Evolutionary conservation across 495 filamentous ascomycete species (phyloP).

Genomic region (Apiosordaria backusii): DNA sequence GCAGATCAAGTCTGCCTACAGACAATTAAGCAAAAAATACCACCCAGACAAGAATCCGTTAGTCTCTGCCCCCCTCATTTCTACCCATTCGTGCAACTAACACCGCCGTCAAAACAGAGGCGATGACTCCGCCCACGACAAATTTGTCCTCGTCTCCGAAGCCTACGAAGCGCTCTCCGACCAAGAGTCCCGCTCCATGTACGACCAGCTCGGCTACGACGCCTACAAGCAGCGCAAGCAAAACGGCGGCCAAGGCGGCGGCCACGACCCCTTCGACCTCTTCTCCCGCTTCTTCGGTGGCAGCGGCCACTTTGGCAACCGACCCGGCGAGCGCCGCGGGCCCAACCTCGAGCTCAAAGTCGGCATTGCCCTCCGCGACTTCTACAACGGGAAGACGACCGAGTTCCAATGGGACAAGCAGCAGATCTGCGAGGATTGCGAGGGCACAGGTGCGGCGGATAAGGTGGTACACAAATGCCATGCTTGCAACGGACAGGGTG

Average conservation of each 20-base stretch:
- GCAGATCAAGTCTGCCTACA: slow-evolving; percentile 96
- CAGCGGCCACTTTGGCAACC: slow-evolving; percentile 69
- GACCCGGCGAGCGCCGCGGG: slow-evolving; percentile 72
- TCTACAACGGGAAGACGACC: slow-evolving; percentile 84
- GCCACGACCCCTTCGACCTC: slow-evolving; percentile 94
- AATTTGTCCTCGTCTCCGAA: slow-evolving; percentile 92
- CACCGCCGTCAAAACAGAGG: slow-evolving; percentile 15
- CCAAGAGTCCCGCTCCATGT: slow-evolving; percentile 77
- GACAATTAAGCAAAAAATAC: slow-evolving; percentile 87
- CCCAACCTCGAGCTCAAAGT: slow-evolving; percentile 89
- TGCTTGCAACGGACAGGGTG: slow-evolving; percentile 72
- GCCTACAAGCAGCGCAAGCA: slow-evolving; percentile 75
- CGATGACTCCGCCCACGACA: slow-evolving; percentile 76
- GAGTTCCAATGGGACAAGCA: slow-evolving; percentile 91
- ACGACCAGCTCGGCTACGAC: slow-evolving; percentile 94
- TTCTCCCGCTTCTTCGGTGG: slow-evolving; percentile 98
- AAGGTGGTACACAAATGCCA: slow-evolving; percentile 73
- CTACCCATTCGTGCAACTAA: slow-evolving; percentile 8
- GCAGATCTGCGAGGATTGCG: slow-evolving; percentile 89
- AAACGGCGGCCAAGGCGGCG: slow-evolving; percentile 60
- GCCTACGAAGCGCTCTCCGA: slow-evolving; percentile 93
- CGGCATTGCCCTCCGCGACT: slow-evolving; percentile 78
- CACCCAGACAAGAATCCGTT: slow-evolving; percentile 99
- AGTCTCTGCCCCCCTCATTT: slow-evolving; percentile 33
- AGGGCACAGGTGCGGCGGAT: slow-evolving; percentile 80